Percentiles rank a stretch among this genome's conserved stretches.
Evolutionary conservation across 169 alveolate species (phyloP).

Genomic region (Cryptosporidium ubiquitum): DNA sequence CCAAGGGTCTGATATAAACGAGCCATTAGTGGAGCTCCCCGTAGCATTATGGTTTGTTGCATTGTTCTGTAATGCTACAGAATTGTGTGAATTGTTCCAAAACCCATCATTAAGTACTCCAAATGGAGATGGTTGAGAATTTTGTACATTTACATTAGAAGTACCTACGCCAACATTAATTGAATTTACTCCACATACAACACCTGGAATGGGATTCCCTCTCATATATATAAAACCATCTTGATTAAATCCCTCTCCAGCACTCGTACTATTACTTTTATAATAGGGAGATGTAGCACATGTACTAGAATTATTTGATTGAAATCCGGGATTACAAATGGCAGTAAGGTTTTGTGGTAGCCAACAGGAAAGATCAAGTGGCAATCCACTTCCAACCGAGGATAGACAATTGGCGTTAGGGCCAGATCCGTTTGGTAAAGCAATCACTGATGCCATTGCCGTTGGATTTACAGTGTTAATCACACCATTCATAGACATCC

Average conservation of each 20-base stretch:
- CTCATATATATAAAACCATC: constrained; percentile 63
- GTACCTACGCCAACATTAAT: constrained; percentile 30
- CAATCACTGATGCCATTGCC: not conserved
- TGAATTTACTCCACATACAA: constrained; percentile 1
- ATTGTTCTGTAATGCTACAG: constrained; percentile 5
- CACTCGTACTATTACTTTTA: constrained; percentile 45
- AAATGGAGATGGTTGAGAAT: constrained; percentile 46
- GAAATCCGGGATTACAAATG: constrained; percentile 71
- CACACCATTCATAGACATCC: constrained; percentile 23
- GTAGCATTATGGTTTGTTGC: constrained; percentile 24
- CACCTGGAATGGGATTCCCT: constrained; percentile 50
- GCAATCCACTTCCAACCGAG: constrained; percentile 58
- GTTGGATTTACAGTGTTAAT: constrained; percentile 6
- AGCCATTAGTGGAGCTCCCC: constrained; percentile 59
- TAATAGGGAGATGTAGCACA: constrained; percentile 70
- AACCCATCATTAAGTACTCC: constrained; percentile 59
- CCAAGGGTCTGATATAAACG: constrained; percentile 74
- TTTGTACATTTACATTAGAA: not conserved
- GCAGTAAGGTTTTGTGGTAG: constrained; percentile 72
- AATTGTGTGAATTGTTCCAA: constrained; percentile 60
- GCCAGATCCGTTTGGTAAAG: constrained; percentile 15
- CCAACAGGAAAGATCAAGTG: constrained; percentile 71
- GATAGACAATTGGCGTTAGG: not conserved
- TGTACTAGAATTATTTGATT: constrained; percentile 53
- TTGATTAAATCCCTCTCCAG: constrained; percentile 58